Evolutionary conservation across 768 basidiomycete species (phyloP).

Genomic region (Antrodiella citrinella): DNA sequence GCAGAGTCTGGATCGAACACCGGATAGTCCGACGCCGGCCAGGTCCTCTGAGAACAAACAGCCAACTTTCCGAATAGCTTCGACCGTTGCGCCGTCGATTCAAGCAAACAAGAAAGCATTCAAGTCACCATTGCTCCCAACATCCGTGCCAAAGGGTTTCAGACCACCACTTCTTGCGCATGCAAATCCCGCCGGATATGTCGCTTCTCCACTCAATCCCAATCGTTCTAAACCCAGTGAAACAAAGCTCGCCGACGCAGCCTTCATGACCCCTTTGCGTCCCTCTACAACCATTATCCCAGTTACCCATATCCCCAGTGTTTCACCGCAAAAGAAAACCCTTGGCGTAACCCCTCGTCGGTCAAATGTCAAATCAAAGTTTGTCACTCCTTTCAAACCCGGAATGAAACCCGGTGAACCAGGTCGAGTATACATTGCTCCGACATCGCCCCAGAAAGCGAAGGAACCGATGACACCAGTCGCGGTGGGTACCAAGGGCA

Average conservation of each 20-base stretch:
- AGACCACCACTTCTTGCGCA: not conserved
- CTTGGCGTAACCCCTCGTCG: slow-evolving; percentile 22
- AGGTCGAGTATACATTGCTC: slow-evolving; percentile 13
- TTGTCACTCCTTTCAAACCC: slow-evolving; percentile 24
- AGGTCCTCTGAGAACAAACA: not conserved
- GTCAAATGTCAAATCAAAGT: slow-evolving; percentile 14
- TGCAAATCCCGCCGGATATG: slow-evolving; percentile 2
- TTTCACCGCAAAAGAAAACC: slow-evolving; percentile 10
- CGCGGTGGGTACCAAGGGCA: slow-evolving; percentile 14
- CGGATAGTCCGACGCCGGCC: slow-evolving; percentile 15
- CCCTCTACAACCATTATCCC: slow-evolving; percentile 4
- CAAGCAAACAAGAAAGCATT: slow-evolving; percentile 17
- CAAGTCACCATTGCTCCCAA: slow-evolving; percentile 19
- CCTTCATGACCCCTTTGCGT: not conserved
- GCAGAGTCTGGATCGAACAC: slow-evolving; percentile 3
- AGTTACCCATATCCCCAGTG: not conserved
- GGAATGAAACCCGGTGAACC: slow-evolving; percentile 23
- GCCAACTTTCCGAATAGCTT: not conserved
- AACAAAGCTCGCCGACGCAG: slow-evolving; percentile 5
- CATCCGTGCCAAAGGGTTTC: not conserved
- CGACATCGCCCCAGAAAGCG: slow-evolving; percentile 1
- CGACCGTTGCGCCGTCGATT: slow-evolving; percentile 4
- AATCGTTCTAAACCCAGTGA: slow-evolving; percentile 5
- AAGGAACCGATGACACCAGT: not conserved
- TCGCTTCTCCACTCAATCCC: slow-evolving; percentile 17